These are phyloP conservation scores for Cercospora sojina DNA, from an alignment of 2,329 filamentous ascomycete genomes.

Conservation along the genomic window DNA sequence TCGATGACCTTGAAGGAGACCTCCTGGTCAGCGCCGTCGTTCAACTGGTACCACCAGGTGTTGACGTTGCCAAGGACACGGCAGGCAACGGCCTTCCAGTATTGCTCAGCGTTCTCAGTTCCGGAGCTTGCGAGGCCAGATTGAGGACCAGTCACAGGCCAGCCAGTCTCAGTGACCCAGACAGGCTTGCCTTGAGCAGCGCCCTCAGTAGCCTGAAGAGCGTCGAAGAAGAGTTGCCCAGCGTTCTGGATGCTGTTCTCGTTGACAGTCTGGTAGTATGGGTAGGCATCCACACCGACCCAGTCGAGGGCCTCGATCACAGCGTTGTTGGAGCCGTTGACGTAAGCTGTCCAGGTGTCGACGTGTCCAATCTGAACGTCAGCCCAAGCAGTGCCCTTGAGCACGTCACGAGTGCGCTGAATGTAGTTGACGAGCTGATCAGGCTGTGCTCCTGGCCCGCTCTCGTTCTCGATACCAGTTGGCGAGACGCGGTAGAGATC, in stretches of 20 bases:
- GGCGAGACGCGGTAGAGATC: conserved; percentile 68
- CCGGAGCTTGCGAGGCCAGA: conserved; percentile 63
- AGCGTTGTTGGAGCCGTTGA: conserved; percentile 67
- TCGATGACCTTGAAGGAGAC: conserved; percentile 24
- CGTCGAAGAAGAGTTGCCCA: conserved; percentile 66
- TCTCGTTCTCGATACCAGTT: conserved; percentile 62
- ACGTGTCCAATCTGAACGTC: conserved; percentile 72
- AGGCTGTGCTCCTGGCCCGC: conserved; percentile 63
- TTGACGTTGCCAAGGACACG: conserved; percentile 58
- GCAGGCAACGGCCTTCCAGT: conserved; percentile 79
- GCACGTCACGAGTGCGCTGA: conserved; percentile 61
- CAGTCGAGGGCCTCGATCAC: conserved; percentile 72
- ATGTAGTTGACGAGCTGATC: conserved; percentile 68
- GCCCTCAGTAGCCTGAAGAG: conserved; percentile 59
- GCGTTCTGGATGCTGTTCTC: conserved; percentile 65
- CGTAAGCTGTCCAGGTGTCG: conserved; percentile 53
- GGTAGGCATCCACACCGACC: conserved; percentile 79
- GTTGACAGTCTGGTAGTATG: conserved; percentile 74
- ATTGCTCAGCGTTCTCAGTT: conserved; percentile 67
- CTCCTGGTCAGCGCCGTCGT: conserved; percentile 55
- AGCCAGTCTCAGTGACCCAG: conserved; percentile 87
- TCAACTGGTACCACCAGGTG: conserved; percentile 65
- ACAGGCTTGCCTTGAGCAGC: conserved; percentile 67
- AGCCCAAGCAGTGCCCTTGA: conserved; percentile 58
- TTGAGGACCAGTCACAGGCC: conserved; percentile 69